These are phyloP conservation scores for Pseudogymnoascus sp. DNA, from an alignment of 2,329 filamentous ascomycete species.

Conservation along the genomic window DNA sequence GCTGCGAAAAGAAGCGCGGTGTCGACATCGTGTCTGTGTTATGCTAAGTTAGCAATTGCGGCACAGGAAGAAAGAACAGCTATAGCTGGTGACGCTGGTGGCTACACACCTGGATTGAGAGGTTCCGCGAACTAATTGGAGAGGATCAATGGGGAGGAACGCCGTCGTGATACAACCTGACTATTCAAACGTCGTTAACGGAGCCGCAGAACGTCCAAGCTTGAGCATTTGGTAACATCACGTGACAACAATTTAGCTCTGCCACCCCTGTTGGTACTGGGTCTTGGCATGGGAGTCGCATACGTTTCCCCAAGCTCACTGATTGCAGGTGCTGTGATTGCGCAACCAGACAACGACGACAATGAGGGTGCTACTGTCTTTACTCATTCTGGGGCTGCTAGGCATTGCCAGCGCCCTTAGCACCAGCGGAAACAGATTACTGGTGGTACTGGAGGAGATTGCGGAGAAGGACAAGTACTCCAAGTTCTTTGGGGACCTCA, in stretches of 20 bases:
- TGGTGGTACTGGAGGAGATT: slow-evolving; percentile 80
- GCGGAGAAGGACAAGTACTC: slow-evolving; percentile 77
- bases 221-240: neutral
- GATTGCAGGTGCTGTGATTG: slow-evolving; percentile 14
- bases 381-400: slow-evolving; percentile 59
- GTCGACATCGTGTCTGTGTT: slow-evolving; percentile 50
- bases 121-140: neutral
- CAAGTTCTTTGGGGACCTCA: slow-evolving; percentile 68
- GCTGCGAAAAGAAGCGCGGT: slow-evolving; percentile 76
- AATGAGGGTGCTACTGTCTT: slow-evolving; percentile 72
- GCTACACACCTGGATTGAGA: slow-evolving; percentile 1
- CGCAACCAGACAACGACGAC: slow-evolving; percentile 23
- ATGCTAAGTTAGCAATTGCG: neutral
- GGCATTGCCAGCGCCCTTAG: slow-evolving; percentile 69
- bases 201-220: slow-evolving; percentile 5
- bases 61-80: neutral
- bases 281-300: slow-evolving; percentile 25
- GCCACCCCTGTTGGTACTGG: slow-evolving; percentile 13
- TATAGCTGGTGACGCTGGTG: neutral
- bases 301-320: slow-evolving; percentile 31
- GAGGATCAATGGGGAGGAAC: neutral
- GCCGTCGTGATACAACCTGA: slow-evolving; percentile 2
- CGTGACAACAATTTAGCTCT: neutral
- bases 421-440: slow-evolving; percentile 67
- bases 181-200: slow-evolving; percentile 6